A percentile compares a stretch with the other conserved stretches of the same genome.
These are phyloP conservation scores for Paecilomyces sp. DNA, from an alignment of 2,329 filamentous ascomycete species.

Conservation along the genomic window DNA sequence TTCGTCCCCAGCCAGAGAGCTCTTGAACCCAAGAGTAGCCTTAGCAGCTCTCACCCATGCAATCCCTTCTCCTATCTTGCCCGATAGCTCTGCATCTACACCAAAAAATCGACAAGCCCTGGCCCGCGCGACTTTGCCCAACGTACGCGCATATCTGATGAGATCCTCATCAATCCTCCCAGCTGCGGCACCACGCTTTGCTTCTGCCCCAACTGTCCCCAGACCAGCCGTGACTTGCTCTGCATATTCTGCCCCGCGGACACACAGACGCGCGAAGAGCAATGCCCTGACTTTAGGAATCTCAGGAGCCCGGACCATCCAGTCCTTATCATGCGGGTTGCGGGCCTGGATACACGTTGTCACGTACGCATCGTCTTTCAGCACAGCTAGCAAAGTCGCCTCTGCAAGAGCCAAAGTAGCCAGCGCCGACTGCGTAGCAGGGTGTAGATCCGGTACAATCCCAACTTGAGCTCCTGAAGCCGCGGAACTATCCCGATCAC, in stretches of 20 bases:
- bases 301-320: constrained; percentile 90
- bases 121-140: constrained; percentile 67
- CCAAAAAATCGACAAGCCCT: constrained; percentile 87
- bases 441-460: constrained; percentile 40
- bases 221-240: constrained; percentile 57
- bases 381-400: constrained; percentile 78
- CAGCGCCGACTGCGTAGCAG: constrained; percentile 35
- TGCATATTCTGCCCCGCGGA: constrained; percentile 83
- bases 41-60: constrained; percentile 78
- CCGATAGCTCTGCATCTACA: constrained; percentile 77
- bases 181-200: constrained; percentile 9
- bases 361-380: constrained; percentile 93
- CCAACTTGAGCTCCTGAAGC: neutral
- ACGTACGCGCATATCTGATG: constrained; percentile 65
- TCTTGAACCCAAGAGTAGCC: constrained; percentile 63
- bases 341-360: constrained; percentile 72
- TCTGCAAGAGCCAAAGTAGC: constrained; percentile 67
- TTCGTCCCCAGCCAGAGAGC: constrained; percentile 35
- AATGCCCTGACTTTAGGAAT: constrained; percentile 85
- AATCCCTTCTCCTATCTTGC: constrained; percentile 75
- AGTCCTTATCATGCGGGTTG: constrained; percentile 79
- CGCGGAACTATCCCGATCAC: constrained; percentile 1
- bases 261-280: constrained; percentile 77
- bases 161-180: constrained; percentile 59
- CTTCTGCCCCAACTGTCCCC: constrained; percentile 24